Percentiles rank a stretch among this genome's conserved stretches.
phyloP scores from a whole-genome alignment of 2,329 filamentous ascomycete genomes.

The Cladobotryum protrusum region DNA sequence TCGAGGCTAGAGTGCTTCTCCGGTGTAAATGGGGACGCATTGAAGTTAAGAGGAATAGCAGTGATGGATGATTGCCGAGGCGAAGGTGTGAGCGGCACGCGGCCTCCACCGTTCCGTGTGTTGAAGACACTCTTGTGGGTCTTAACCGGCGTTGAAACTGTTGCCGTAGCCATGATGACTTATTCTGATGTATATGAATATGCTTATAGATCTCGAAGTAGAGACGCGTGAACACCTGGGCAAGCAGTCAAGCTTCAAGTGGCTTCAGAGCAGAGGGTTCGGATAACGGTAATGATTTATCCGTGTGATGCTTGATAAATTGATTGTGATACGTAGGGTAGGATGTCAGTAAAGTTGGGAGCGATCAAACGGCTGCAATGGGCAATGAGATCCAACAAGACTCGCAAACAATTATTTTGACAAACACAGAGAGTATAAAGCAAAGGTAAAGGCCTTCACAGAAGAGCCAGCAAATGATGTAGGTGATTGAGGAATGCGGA shows the following conservation, averaged over 20 bases:
- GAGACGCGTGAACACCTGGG: no score
- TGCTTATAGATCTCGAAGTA: neutral
- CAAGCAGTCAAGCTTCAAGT: no score
- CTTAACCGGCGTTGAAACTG: conserved; percentile 87
- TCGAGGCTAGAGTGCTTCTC: conserved; percentile 51
- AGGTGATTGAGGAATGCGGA: conserved; percentile 13
- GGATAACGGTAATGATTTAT: neutral
- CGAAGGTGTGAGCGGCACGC: conserved; percentile 90
- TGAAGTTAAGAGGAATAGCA: conserved; percentile 44
- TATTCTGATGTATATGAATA: conserved; percentile 10
- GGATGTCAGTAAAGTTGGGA: no score
- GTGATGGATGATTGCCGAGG: conserved; percentile 59
- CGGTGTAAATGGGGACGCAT: conserved; percentile 74
- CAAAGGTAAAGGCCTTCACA: conserved; percentile 37
- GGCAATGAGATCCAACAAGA: neutral
- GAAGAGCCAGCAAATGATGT: conserved; percentile 20
- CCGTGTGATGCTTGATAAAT: neutral
- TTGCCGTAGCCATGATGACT: conserved; percentile 68
- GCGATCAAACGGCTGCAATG: neutral
- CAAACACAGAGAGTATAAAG: neutral
- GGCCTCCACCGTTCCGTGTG: conserved; percentile 85
- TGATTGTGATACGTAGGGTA: no score
- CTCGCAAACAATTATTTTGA: neutral
- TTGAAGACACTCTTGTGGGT: conserved; percentile 91
- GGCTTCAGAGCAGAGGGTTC: neutral